Conservation (phyloP, 768 basidiomycete species). For the Collybiopsis confluens region DNA sequence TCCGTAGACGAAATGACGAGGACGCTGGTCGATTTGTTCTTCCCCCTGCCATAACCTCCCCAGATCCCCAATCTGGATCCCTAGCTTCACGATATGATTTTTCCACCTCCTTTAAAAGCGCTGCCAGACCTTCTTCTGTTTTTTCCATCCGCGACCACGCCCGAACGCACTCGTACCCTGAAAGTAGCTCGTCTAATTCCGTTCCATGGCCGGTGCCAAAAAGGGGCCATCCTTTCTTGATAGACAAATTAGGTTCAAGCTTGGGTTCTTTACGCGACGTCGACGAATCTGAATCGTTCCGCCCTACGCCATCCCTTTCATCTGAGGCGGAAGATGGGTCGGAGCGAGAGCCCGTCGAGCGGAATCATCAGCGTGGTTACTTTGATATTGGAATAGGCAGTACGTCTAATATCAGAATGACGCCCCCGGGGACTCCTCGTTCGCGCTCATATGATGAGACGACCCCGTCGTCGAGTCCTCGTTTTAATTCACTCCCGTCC, state of each 20-base stretch:
- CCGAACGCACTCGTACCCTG: slow-evolving; percentile 48
- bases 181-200: slow-evolving; percentile 25
- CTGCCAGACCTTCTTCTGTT: slow-evolving; percentile 17
- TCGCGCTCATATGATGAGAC: slow-evolving; percentile 16
- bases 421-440: slow-evolving; percentile 46
- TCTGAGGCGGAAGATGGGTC: slow-evolving; percentile 26
- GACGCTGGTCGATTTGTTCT: slow-evolving; percentile 9
- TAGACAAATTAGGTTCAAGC: slow-evolving; percentile 15
- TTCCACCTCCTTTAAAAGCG: slow-evolving; percentile 41
- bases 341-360: slow-evolving; percentile 14
- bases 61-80: slow-evolving; percentile 22
- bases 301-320: slow-evolving; percentile 14
- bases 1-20: slow-evolving; percentile 25
- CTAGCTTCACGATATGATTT: slow-evolving; percentile 59
- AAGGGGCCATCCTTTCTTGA: background rate
- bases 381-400: slow-evolving; percentile 34
- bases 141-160: slow-evolving; percentile 15
- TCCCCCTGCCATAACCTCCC: background rate
- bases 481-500: slow-evolving; percentile 12
- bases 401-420: slow-evolving; percentile 32
- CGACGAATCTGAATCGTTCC: slow-evolving; percentile 26
- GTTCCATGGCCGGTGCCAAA: slow-evolving; percentile 31
- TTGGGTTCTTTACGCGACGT: slow-evolving; percentile 53
- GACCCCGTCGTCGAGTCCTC: slow-evolving; percentile 17
- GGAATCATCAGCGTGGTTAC: slow-evolving; percentile 60